Percentiles rank a stretch among this genome's conserved stretches.
These are phyloP conservation scores for Pezicula carpinea DNA, from an alignment of 2,329 filamentous ascomycete genomes.

Conservation along the genomic window DNA sequence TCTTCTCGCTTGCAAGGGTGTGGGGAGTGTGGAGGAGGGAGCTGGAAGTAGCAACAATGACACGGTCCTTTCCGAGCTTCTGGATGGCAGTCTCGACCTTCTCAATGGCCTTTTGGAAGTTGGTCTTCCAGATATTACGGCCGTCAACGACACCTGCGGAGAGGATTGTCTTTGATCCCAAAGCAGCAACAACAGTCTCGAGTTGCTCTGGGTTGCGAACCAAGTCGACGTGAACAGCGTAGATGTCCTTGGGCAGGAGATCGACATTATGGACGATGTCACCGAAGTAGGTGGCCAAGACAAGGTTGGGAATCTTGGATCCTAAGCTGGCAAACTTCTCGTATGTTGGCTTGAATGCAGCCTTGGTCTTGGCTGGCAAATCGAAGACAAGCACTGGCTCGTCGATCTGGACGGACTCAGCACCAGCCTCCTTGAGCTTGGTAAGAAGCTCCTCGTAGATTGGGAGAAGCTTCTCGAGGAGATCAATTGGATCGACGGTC, in stretches of 20 bases:
- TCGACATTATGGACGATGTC: constrained; percentile 99
- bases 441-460: constrained; percentile 90
- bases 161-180: constrained; percentile 84
- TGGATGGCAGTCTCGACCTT: constrained; percentile 84
- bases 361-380: constrained; percentile 83
- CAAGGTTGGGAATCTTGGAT: constrained; percentile 77
- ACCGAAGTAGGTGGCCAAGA: constrained; percentile 97
- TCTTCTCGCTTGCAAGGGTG: constrained; percentile 98
- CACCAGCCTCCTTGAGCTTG: constrained; percentile 94
- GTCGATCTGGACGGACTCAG: constrained; percentile 95
- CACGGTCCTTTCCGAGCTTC: constrained; percentile 95
- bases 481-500: constrained; percentile 85
- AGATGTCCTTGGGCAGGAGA: constrained; percentile 71
- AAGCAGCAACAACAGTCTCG: constrained; percentile 72
- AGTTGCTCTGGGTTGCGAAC: constrained; percentile 99
- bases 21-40: constrained; percentile 98
- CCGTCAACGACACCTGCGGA: constrained; percentile 97
- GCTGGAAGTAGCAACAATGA: constrained; percentile 94
- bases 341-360: constrained; percentile 96
- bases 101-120: constrained; percentile 94
- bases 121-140: constrained; percentile 99
- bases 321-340: constrained; percentile 78
- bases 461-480: constrained; percentile 88
- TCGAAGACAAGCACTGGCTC: constrained; percentile 97
- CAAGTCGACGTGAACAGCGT: constrained; percentile 90